Base-by-base conservation (phyloP, 2,329 filamentous ascomycete genomes). In the Trichophyton schoenleinii region DNA sequence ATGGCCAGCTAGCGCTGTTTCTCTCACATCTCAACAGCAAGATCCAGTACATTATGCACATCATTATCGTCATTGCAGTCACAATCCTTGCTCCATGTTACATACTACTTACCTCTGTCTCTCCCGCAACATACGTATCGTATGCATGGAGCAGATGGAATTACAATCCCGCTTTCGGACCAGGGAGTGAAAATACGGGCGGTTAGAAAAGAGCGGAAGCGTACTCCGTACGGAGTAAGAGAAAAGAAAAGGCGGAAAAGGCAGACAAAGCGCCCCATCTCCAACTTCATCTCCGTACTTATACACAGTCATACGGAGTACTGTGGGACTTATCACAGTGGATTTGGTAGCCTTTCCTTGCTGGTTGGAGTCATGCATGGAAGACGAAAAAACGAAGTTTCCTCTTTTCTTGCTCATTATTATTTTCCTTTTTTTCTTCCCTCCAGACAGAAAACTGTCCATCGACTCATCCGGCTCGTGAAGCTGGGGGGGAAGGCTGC, bases 401-500 rank as follows among this genome's bases (percentile, higher is more conserved):
- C 34, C 34, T 38, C 34, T 38, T 38, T 38, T 38, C 34, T 38
- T 38, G 34, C 34, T 38, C 34, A 22, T 22, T 22, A 22, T 22
- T 22, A 22, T 3, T 38, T 38, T 3, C 34, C 34, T 11, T 36
- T 3, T 36, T 36, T 44, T 22, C 25, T 28, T 49, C 2, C 46
- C 20, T 25, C 22, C 46, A 22, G 31, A 52, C 46, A 22, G 22
- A 9, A 52, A 52, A 20, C 22, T 25, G 46, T 31, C 8, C 8
- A 52, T 44, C n/a, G 34, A 48, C 18, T 48, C 44, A 18, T 22
- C 5, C 15, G 3, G n/a, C 46, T 55, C 52, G 52, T 55, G 52
- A 20, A 55, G 25, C n/a, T 36, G 52, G 52, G 52, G 48, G n/a
- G 52, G n/a, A 55, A 31, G 52, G 52, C 52, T 55, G 52, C 52